Base-by-base conservation (phyloP, 1,284 basidiomycete genomes). In the Irpex rosettiformis region DNA sequence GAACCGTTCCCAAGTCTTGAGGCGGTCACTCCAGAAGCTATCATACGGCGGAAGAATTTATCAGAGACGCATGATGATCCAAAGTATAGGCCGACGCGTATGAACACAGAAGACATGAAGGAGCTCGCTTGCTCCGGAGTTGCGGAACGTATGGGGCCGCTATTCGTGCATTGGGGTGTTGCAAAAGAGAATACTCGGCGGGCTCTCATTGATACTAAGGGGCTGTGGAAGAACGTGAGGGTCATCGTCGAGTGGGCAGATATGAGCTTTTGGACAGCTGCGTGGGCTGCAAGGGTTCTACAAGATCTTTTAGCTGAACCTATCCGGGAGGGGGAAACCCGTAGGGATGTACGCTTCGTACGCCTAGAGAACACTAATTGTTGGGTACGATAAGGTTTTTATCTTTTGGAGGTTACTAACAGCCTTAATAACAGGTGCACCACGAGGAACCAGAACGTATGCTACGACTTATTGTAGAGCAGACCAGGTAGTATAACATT, bases 161-260 rank as follows among this genome's bases (percentile, higher is more conserved):
- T 45, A 8, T 45, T 45, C 2, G 37, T 62, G 21, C 18, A 51
- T 16, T 40, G 24, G 18, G 45, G 51, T 5, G 56, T 60, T 4
- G 47, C 54, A 13, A n/a, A 37, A 7, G 54, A 25, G 7, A 62
- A 58, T 47, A 29, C 57, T 21, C 30, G 37, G 2, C 55, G 55
- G n/a, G 47, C 61, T 13, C 28, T 66, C 16, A 55, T 54, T n/a
- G 45, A 52, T 13, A 57, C 57, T 25, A 55, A 47, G 21, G 56
- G 61, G 11, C 40, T 55, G 3, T 58, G 56, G 54, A 55, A 58
- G 10, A 51, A 52, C 40, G 29, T 63, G 18, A 57, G 56, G 30
- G 53, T 61, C 3, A 40, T 61, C 37, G 33, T 62, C 0, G 28
- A 57, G 4, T 66, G 60, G 61, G 57, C 55, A 24, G 59, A 59